A percentile compares a stretch with the other conserved stretches of the same genome.
phyloP scores from a whole-genome alignment of 345 rosid genomes.

The Sonneratia alba region DNA sequence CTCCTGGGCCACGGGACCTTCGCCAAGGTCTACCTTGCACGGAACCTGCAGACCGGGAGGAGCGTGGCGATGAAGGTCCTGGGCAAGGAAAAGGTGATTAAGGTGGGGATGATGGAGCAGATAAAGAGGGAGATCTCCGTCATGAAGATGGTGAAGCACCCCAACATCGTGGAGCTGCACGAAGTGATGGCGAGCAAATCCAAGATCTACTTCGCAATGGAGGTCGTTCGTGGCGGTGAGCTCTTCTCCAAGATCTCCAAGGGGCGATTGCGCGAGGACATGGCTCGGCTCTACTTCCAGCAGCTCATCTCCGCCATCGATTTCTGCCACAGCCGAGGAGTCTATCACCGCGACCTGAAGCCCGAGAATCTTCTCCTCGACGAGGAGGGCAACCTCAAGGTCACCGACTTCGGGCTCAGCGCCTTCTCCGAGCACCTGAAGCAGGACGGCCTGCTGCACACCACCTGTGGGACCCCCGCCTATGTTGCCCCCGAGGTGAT shows the following conservation, averaged over 20 bases:
- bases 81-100: conserved; percentile 75
- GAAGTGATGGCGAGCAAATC: conserved; percentile 96
- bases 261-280: conserved; percentile 63
- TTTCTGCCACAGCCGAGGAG: conserved; percentile 95
- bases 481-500: conserved; percentile 64
- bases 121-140: conserved; percentile 85
- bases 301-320: conserved; percentile 78
- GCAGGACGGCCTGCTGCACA: conserved; percentile 73
- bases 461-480: conserved; percentile 89
- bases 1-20: conserved; percentile 77
- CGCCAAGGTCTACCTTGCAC: conserved; percentile 77
- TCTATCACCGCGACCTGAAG: conserved; percentile 78
- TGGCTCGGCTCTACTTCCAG: conserved; percentile 66
- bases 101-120: conserved; percentile 88
- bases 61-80: conserved; percentile 86
- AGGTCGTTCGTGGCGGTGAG: conserved; percentile 86
- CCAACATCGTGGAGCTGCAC: conserved; percentile 72
- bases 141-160: conserved; percentile 94
- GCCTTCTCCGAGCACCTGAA: conserved; percentile 74
- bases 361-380: conserved; percentile 78
- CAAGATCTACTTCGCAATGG: conserved; percentile 90
- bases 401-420: conserved; percentile 79
- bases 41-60: conserved; percentile 43
- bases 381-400: conserved; percentile 71
- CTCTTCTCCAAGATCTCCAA: conserved; percentile 66